These are phyloP conservation scores for Ustilago esculenta DNA, from an alignment of 1,284 basidiomycete species.

Conservation along the genomic window DNA sequence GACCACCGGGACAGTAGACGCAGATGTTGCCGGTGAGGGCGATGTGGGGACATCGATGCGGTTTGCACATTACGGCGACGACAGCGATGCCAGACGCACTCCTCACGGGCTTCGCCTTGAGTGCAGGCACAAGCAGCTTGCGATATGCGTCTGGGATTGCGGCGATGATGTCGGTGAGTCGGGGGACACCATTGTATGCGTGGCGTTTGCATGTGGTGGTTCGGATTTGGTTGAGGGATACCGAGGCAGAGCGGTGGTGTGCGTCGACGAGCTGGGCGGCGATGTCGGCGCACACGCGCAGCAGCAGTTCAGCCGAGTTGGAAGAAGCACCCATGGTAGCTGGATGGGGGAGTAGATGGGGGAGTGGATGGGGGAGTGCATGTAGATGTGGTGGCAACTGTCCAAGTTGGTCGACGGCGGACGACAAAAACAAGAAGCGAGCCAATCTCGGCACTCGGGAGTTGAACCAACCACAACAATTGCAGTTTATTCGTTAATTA, in stretches of 20 bases:
- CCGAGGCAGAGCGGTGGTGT: slow-evolving; percentile 73
- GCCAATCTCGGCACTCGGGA: slow-evolving; percentile 21
- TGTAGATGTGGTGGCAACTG: neutral
- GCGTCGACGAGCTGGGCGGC: slow-evolving; percentile 92
- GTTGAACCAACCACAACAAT: neutral
- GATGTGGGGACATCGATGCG: slow-evolving; percentile 98
- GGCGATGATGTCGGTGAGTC: slow-evolving; percentile 96
- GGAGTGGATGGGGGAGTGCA: neutral
- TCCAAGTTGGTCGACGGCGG: no score
- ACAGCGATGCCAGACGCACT: slow-evolving; percentile 99
- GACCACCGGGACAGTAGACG: slow-evolving; percentile 99
- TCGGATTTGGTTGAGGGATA: slow-evolving; percentile 88
- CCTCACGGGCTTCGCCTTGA: slow-evolving; percentile 92
- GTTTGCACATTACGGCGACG: slow-evolving; percentile 99
- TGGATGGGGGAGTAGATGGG: neutral
- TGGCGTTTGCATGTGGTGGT: slow-evolving; percentile 89
- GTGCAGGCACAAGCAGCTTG: slow-evolving; percentile 85
- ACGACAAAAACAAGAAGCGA: slow-evolving; percentile 5
- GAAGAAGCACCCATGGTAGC: slow-evolving; percentile 44
- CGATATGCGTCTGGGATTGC: slow-evolving; percentile 98
- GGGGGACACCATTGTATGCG: slow-evolving; percentile 83
- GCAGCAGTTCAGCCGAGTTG: slow-evolving; percentile 83
- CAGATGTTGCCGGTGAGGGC: slow-evolving; percentile 99
- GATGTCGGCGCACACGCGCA: slow-evolving; percentile 92
- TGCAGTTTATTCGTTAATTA: no score